Evolutionary conservation across 352 stramenopile genomes (phyloP).

Genomic region (Globisporangium cystogenes): DNA sequence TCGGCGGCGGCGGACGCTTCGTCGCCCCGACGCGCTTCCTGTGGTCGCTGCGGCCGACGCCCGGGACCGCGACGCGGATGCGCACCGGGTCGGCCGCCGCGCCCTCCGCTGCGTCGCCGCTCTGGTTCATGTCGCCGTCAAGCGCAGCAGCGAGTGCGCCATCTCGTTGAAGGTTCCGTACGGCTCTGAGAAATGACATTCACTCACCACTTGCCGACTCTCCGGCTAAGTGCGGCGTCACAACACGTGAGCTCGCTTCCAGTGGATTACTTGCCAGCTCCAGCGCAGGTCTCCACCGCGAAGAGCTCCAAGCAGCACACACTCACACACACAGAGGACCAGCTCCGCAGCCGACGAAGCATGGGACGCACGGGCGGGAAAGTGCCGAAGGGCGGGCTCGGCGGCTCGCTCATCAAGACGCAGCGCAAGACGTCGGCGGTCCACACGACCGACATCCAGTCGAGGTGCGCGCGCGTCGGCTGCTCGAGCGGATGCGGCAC

Average conservation of each 20-base stretch:
- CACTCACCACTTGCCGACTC: not conserved
- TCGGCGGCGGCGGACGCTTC: not conserved
- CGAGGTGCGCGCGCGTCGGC: conserved; percentile 29
- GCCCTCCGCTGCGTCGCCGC: not conserved
- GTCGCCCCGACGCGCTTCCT: not conserved
- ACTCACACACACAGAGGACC: not conserved
- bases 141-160: no score
- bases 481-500: not conserved
- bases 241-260: conserved; percentile 4
- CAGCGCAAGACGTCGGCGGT: conserved; percentile 72
- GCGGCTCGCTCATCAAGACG: conserved; percentile 67
- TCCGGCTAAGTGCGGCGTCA: not conserved
- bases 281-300: not conserved
- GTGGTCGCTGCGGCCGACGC: conserved; percentile 13
- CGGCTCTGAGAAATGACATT: not conserved
- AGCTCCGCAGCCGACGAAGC: conserved; percentile 1
- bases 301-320: no score
- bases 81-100: conserved; percentile 21
- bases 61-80: conserved; percentile 34
- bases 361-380: conserved; percentile 78
- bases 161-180: not conserved
- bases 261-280: conserved; percentile 5
- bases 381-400: conserved; percentile 66
- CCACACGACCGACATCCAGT: conserved; percentile 66
- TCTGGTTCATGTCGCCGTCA: not conserved